Percentiles rank a stretch among this genome's conserved stretches.
Evolutionary conservation across 1,139 yeast species (phyloP).

Genomic region (Lodderomyces margitis): DNA sequence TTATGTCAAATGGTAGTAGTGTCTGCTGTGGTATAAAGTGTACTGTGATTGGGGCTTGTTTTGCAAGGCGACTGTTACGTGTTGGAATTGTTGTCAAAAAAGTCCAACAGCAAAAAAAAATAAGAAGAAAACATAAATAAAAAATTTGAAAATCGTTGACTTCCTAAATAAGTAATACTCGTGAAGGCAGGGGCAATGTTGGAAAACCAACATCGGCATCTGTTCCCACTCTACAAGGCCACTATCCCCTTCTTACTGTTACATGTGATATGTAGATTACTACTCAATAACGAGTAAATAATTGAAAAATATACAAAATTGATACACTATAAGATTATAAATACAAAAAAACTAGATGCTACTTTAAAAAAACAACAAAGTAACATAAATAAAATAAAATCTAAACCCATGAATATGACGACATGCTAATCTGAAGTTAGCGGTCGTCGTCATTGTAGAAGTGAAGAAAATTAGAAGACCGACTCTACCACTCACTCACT

Average conservation of each 20-base stretch:
- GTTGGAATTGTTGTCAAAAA: constrained; percentile 4
- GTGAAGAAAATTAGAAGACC: not conserved
- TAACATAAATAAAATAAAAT: not conserved
- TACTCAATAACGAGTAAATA: not conserved
- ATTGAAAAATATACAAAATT: not conserved
- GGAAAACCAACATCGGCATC: no score
- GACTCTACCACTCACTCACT: no score
- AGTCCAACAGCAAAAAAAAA: no score
- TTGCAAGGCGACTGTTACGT: not conserved
- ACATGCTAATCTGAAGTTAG: no score
- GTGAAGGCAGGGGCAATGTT: not conserved
- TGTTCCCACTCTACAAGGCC: no score
- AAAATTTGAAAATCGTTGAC: not conserved
- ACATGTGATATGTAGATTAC: not conserved
- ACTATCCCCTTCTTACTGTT: no score
- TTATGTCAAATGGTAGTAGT: no score
- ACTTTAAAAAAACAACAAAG: not conserved
- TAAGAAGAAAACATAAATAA: not conserved
- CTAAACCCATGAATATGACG: not conserved
- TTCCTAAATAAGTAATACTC: not conserved
- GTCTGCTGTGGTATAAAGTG: not conserved
- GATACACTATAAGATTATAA: not conserved
- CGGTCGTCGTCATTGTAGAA: not conserved
- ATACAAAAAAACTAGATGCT: not conserved
- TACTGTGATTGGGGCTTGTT: not conserved